Percentiles rank a stretch among this genome's conserved stretches.
phyloP scores from a whole-genome alignment of 257 asterid species.

The Nicotiana knightiana region DNA sequence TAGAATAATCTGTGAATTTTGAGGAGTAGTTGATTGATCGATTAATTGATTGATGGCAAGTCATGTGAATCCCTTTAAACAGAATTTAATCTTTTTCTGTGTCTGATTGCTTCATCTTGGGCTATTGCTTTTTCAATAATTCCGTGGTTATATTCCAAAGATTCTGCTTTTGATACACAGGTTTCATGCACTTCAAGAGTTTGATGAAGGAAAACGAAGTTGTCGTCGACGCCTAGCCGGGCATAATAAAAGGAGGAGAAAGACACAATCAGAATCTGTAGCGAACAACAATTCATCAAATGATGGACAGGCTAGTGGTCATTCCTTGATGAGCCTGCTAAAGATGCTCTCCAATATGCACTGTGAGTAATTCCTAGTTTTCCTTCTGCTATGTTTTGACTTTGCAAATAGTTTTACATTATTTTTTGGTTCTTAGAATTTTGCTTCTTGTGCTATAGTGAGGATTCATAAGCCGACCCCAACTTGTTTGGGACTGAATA shows the following conservation, averaged over 20 bases:
- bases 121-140: neutral
- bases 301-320: conserved; percentile 54
- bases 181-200: conserved; percentile 81
- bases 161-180: conserved; percentile 22
- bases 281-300: conserved; percentile 28
- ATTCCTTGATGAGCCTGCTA: conserved; percentile 57
- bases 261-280: conserved; percentile 48
- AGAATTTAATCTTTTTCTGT: neutral
- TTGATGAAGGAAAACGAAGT: conserved; percentile 80
- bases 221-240: conserved; percentile 78
- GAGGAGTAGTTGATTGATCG: neutral
- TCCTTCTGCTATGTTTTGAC: conserved; percentile 2
- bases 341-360: conserved; percentile 74
- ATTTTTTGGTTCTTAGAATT: conserved; percentile 1
- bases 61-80: neutral
- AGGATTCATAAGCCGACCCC: too few relatives aligned
- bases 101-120: neutral
- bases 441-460: neutral
- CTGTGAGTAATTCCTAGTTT: conserved; percentile 39
- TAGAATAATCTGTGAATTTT: neutral
- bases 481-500: too few relatives aligned
- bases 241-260: conserved; percentile 80
- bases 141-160: neutral
- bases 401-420: neutral
- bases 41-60: neutral